Evolutionary conservation across 1,139 yeast genomes (phyloP).

Genomic region (Suhomyces guaymorum): DNA sequence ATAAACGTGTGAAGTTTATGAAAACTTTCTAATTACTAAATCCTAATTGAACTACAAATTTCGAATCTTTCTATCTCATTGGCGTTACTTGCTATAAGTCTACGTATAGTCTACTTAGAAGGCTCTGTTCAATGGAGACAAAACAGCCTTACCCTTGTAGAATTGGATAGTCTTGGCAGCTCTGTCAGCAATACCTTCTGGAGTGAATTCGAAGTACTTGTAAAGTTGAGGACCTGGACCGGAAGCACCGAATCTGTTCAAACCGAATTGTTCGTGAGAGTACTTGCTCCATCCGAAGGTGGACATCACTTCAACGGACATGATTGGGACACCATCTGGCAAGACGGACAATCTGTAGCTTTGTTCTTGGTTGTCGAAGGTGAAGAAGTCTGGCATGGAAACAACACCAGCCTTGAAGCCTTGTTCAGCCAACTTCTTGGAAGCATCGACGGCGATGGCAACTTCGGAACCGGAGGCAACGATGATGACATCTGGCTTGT

Average conservation of each 20-base stretch:
- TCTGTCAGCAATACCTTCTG: slow-evolving; percentile 89
- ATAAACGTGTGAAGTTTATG: too few species aligned
- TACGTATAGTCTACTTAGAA: slow-evolving; percentile 47
- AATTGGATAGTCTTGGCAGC: slow-evolving; percentile 77
- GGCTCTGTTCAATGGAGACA: slow-evolving; percentile 81
- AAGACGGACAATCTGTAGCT: slow-evolving; percentile 83
- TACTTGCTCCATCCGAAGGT: slow-evolving; percentile 94
- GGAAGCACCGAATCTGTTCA: slow-evolving; percentile 96
- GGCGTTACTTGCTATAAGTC: too few species aligned
- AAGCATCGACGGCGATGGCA: slow-evolving; percentile 76
- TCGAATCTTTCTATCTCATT: too few species aligned
- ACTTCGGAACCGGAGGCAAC: slow-evolving; percentile 98
- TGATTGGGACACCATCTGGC: slow-evolving; percentile 92
- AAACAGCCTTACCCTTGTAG: slow-evolving; percentile 74
- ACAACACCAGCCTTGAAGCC: slow-evolving; percentile 82
- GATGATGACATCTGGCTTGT: slow-evolving; percentile 73
- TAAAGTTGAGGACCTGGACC: slow-evolving; percentile 86
- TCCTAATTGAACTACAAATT: too few species aligned
- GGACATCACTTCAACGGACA: slow-evolving; percentile 93
- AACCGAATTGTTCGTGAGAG: slow-evolving; percentile 96
- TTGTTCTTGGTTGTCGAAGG: slow-evolving; percentile 80
- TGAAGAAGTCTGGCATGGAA: slow-evolving; percentile 89
- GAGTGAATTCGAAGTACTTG: slow-evolving; percentile 86
- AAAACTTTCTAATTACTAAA: too few species aligned
- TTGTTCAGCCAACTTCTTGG: slow-evolving; percentile 57